Base-by-base conservation (phyloP, 208 protist species). In the Crithidia brevicula region DNA sequence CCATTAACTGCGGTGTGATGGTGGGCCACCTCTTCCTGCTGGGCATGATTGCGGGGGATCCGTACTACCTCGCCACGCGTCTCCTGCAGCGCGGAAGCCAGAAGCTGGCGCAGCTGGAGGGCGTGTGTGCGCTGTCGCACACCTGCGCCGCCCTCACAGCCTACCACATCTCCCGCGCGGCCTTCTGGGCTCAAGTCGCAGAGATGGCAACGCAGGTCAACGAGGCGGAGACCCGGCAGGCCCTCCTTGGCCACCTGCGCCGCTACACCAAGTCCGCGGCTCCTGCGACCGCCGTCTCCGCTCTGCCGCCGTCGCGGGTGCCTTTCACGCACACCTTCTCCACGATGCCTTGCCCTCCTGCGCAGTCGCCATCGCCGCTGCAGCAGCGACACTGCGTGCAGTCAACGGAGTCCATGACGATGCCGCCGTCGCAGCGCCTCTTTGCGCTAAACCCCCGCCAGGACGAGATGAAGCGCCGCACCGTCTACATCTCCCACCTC, bases 401-500 rank as follows among this genome's bases (percentile, higher is more conserved):
- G 36, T 33, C 40, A 8, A 8, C 31, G 22, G 33, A 52, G 46
- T 40, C 25, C 31, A 28, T 34, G 33, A 13, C 45, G 7, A 11
- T 40, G 46, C 6, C 23, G 20, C n/a, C 52, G 13, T 2, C 16
- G 7, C 61, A 28, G 45, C 57, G 30, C 0, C n/a, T 46, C 40
- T 25, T 36, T 27, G 33, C 43, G 60, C 74, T 47, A 61, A 46
- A 49, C 7, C 40, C 54, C 4, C 68, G 42, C 16, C 67, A 71
- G 28, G 67, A 82, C n/a, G 79, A 87, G 11, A 75, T 76, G 40
- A 85, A 80, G 58, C 77, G 69, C n/a, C 81, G 86, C 23, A 95
- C 90, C 8, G 49, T 95, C 13, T 92, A 93, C 62, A 52, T 95
- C 8, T 95, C 90, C 0, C 87, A 90, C 60, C 61, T 95, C 16